A percentile compares a stretch with the other conserved stretches of the same genome.
phyloP scores from a whole-genome alignment of 2,329 filamentous ascomycete genomes.

The Amphichorda felina region DNA sequence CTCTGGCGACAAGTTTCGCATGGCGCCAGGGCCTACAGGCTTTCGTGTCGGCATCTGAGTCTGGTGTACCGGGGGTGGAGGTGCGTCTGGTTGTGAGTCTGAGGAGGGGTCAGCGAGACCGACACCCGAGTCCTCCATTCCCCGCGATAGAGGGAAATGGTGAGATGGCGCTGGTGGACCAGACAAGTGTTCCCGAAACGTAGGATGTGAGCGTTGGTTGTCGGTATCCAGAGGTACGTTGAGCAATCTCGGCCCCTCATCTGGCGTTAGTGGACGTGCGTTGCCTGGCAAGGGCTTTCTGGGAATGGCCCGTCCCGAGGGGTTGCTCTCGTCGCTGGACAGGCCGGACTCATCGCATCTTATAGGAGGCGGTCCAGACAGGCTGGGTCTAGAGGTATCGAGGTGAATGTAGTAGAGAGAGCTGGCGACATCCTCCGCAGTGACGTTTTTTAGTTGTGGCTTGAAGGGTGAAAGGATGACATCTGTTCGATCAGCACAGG shows the following conservation, averaged over 20 bases:
- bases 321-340: constrained; percentile 24
- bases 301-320: constrained; percentile 30
- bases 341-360: background rate
- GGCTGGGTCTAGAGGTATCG: constrained; percentile 1
- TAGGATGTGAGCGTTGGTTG: no score
- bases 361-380: constrained; percentile 21
- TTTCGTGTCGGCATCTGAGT: background rate
- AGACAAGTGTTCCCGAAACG: no score
- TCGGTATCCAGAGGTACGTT: no score
- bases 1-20: background rate
- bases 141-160: background rate
- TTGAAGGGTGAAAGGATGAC: constrained; percentile 87
- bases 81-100: background rate
- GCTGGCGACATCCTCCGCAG: constrained; percentile 71
- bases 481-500: constrained; percentile 44
- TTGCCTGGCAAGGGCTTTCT: constrained; percentile 37
- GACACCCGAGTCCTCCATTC: constrained; percentile 1
- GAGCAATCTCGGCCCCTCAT: constrained; percentile 5
- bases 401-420: constrained; percentile 90
- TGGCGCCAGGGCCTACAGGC: constrained; percentile 4
- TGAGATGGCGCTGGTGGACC: background rate
- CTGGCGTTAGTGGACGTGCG: constrained; percentile 13
- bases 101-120: background rate
- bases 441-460: constrained; percentile 79
- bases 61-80: background rate